Evolutionary conservation across 768 basidiomycete genomes (phyloP).

Genomic region (Amanita rubescens): DNA sequence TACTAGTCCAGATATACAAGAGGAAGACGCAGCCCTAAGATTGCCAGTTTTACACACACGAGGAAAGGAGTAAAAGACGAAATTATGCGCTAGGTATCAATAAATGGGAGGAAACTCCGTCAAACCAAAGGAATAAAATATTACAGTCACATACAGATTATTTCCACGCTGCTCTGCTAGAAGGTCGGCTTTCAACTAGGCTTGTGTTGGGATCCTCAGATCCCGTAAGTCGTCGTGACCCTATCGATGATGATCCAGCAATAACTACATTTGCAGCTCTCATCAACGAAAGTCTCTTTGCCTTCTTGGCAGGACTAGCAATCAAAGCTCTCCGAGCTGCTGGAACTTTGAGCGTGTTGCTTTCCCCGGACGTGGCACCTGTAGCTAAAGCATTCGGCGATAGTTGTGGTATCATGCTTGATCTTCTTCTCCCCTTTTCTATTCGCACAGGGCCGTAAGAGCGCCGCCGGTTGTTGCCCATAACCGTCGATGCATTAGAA

Average conservation of each 20-base stretch:
- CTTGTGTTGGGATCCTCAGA: conserved; percentile 40
- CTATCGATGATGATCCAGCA: background rate
- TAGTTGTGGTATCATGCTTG: conserved; percentile 74
- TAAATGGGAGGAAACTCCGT: background rate
- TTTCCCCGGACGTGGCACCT: conserved; percentile 19
- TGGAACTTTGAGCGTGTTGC: conserved; percentile 19
- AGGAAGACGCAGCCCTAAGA: background rate
- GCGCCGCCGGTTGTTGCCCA: conserved; percentile 25
- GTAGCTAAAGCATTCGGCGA: conserved; percentile 37
- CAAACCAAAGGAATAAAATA: conserved; percentile 6
- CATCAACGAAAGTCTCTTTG: conserved; percentile 49
- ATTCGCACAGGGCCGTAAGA: conserved; percentile 72
- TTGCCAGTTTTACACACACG: background rate
- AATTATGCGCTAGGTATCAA: background rate
- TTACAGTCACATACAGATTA: background rate
- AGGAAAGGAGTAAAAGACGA: too few relatives aligned
- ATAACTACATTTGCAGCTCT: conserved; percentile 25
- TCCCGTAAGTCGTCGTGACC: conserved; percentile 13
- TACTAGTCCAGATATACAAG: background rate
- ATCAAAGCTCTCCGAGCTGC: conserved; percentile 37
- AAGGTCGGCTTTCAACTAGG: conserved; percentile 25
- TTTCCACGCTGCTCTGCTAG: conserved; percentile 6
- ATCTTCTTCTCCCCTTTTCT: conserved; percentile 68
- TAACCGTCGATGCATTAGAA: conserved; percentile 5
- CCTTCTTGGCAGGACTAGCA: conserved; percentile 52